A percentile compares a stretch with the other conserved stretches of the same genome.
Evolutionary conservation across 2,329 filamentous ascomycete species (phyloP).

Genomic region (Pseudocercospora musae): DNA sequence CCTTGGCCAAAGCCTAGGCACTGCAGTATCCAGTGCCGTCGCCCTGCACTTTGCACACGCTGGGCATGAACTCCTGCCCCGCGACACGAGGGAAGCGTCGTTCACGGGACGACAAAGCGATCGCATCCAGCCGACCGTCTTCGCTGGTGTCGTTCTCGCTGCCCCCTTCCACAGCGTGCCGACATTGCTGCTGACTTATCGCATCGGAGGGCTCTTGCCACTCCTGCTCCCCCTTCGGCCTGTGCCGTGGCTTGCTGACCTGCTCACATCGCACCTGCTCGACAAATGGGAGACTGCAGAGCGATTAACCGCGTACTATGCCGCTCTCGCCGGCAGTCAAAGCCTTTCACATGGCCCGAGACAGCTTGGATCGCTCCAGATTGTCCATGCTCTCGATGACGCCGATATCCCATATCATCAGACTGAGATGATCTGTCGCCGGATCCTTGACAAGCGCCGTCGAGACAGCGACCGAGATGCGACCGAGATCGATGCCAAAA

Average conservation of each 20-base stretch:
- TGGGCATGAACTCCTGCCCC: conserved; percentile 18
- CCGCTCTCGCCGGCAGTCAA: conserved; percentile 44
- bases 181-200: conserved; percentile 69
- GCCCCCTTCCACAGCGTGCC: conserved; percentile 75
- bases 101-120: neutral
- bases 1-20: conserved; percentile 83
- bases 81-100: conserved; percentile 7
- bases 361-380: conserved; percentile 51
- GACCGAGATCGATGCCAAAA: conserved; percentile 26
- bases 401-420: conserved; percentile 75
- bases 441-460: conserved; percentile 53
- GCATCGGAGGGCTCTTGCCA: conserved; percentile 73
- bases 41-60: conserved; percentile 62
- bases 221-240: conserved; percentile 70
- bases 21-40: conserved; percentile 73
- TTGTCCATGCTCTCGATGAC: conserved; percentile 81
- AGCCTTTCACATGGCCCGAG: conserved; percentile 37
- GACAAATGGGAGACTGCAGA: conserved; percentile 76
- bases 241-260: conserved; percentile 62
- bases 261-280: conserved; percentile 62
- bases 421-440: conserved; percentile 61
- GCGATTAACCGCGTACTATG: conserved; percentile 63
- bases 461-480: conserved; percentile 28
- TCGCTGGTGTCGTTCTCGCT: conserved; percentile 76
- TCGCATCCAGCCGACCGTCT: conserved; percentile 50